Evolutionary conservation across 2,329 filamentous ascomycete genomes (phyloP), one percentile per base, ranked within the genome.

Genomic region (Ophiocordyceps camponoti-rufipedis): DNA sequence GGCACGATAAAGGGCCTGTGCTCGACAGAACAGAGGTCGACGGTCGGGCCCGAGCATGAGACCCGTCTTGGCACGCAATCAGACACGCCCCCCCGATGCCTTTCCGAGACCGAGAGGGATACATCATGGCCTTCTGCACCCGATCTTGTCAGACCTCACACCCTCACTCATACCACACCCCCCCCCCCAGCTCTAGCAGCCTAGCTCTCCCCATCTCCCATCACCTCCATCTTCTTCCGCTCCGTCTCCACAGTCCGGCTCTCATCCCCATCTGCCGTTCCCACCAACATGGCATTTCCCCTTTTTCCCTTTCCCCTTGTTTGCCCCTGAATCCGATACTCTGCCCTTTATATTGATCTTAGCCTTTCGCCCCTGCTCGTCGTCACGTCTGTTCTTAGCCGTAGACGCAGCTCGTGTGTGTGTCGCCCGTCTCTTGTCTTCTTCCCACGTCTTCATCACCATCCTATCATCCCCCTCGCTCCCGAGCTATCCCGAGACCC

Each of bases 301-400:
- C 31, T 33, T 33, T 4, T 33, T 33, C 13, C 29, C 12, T 33
- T 33, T 33, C 31, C 31, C 31, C 31, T 33, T 33, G 9, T 33
- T 33, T 43, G 42, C 42, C 42, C 42, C 42, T 43, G 42, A 43
- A 43, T 31, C 42, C 42, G 42, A 43, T 18, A 29, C 31, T 4
- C 28, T 43, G 42, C 42, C 42, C 42, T 43, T 43, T n/a, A 43
- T 32, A 43, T 43, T 43, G 28, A 10, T 12, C 39, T 41, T 19
- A 19, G 19, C 16, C 31, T 33, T 33, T 33, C 31, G 31, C 31
- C 31, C 31, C 8, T 33, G 31, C 3, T 5, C 23, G 23, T 23
- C 23, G 23, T 23, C 23, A 23, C 23, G 23, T 23, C 23, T 23
- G 23, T 23, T 23, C 23, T 23, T 23, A 3, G n/a, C 23, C 23